Conservation (phyloP, 495 filamentous ascomycete genomes). For the Trichocladium uniseriatum region DNA sequence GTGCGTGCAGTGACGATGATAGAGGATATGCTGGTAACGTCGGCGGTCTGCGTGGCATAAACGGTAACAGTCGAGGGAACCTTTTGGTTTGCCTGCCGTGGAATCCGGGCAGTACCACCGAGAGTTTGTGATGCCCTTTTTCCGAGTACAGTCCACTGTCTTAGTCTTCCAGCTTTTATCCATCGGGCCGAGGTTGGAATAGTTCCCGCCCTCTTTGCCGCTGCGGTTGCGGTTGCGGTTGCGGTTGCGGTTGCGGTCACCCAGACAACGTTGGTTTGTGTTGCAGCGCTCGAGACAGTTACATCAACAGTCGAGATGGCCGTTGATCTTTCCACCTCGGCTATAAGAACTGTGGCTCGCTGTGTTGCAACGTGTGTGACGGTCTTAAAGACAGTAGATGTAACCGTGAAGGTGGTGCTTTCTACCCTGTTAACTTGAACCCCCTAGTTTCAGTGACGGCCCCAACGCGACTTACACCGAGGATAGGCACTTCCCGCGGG, state of each 20-base stretch:
- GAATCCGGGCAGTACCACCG: background rate
- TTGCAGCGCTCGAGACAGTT: conserved; percentile 19
- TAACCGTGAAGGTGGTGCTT: conserved; percentile 17
- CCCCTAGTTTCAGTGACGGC: background rate
- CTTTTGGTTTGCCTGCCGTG: conserved; percentile 3
- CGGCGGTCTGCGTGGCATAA: conserved; percentile 14
- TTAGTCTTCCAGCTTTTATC: background rate
- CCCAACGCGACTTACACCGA: conserved; percentile 15
- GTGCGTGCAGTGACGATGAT: conserved; percentile 13
- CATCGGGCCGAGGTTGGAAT: background rate
- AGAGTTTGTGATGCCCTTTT: background rate
- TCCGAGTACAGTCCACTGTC: background rate
- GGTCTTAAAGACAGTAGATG: conserved; percentile 14
- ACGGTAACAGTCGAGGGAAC: conserved; percentile 9
- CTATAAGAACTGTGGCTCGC: conserved; percentile 19
- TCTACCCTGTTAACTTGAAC: background rate
- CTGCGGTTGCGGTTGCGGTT: conserved; percentile 11
- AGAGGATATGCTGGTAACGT: conserved; percentile 11
- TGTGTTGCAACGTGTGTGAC: conserved; percentile 16
- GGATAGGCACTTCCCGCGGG: conserved; percentile 19
- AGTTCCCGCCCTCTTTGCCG: conserved; percentile 2
- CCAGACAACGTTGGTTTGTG: conserved; percentile 22
- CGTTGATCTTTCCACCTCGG: conserved; percentile 19
- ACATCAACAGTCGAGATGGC: conserved; percentile 16
- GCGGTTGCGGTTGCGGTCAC: conserved; percentile 12